phyloP scores from a whole-genome alignment of 768 basidiomycete genomes.

The Pisolithus sp. region DNA sequence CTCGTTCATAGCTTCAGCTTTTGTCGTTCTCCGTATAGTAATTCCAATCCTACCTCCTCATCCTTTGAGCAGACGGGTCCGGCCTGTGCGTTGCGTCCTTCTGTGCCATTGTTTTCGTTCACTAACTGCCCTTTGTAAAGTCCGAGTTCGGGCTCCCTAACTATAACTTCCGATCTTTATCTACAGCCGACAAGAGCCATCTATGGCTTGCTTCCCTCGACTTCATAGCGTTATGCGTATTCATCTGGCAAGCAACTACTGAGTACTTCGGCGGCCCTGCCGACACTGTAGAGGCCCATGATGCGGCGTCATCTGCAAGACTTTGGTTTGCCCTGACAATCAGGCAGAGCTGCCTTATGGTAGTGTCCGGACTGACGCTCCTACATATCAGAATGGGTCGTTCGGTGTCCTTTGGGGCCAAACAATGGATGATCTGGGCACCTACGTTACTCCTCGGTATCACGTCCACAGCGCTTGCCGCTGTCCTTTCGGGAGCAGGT shows the following conservation, averaged over 20 bases:
- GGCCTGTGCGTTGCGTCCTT: conserved; percentile 46
- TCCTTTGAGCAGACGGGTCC: conserved; percentile 66
- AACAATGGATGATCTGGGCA: conserved; percentile 69
- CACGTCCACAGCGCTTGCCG: conserved; percentile 54
- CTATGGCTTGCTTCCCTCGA: conserved; percentile 69
- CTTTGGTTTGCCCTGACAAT: conserved; percentile 67
- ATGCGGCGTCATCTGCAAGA: conserved; percentile 49
- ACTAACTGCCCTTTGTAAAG: conserved; percentile 31
- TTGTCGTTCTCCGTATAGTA: conserved; percentile 69
- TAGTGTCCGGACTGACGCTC: conserved; percentile 54
- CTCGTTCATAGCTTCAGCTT: conserved; percentile 68
- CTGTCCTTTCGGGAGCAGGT: conserved; percentile 48
- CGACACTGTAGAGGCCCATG: conserved; percentile 37
- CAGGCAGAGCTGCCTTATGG: conserved; percentile 61
- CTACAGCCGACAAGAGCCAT: conserved; percentile 63
- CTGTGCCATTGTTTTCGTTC: neutral
- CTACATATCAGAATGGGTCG: conserved; percentile 66
- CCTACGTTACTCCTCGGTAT: conserved; percentile 51
- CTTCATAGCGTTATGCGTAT: conserved; percentile 51
- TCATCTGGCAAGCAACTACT: conserved; percentile 58
- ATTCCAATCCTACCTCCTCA: conserved; percentile 70
- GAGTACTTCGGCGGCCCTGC: conserved; percentile 46
- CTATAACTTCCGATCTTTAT: conserved; percentile 49
- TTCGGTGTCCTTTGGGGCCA: conserved; percentile 61
- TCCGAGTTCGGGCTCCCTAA: conserved; percentile 72